Base-by-base conservation (phyloP, 371 early-diverging fungal genomes). In the Actinomortierella wolfii region DNA sequence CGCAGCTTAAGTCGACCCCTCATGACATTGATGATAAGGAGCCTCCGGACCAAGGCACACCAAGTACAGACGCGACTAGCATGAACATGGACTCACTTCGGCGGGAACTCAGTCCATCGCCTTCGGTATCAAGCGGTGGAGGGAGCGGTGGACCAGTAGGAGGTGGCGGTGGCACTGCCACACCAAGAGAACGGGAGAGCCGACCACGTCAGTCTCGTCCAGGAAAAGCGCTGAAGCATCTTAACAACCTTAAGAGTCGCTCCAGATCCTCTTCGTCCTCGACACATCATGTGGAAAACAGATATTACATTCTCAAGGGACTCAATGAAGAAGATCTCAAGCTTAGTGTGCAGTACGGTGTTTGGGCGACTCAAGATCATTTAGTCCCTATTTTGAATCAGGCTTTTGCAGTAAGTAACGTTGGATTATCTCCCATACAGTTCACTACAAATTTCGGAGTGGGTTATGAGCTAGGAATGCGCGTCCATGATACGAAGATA, bases 321-420 rank as follows among this genome's bases (percentile, higher is more conserved):
- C 56, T 84, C 40, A 80, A 71, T 21, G 65, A 70, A 17, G 84
- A 81, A 51, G 83, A 84, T 63, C 68, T 84, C 24, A 81, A 84
- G 25, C 51, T 80, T 29, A 79, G 82, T 62, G 71, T 76, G 8
- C 61, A 71, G 40, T 59, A 67, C 28, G 77, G 82, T 17, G 21
- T 74, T 4, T 84, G 84, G 84, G 80, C 84, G 9, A 83, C 84
- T 0, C 84, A 84, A 58, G 68, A 70, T 2, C 83, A 84, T 46
- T 76, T 81, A 44, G 84, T 83, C 25, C 67, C 79, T 6, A 60
- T 68, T 21, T 62, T 84, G 42, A 77, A 84, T 42, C 67, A 71
- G 2, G 84, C 84, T 0, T 84, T 81, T 60, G 59, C 61, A 66
- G 81, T 81, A 76, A 2, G 50, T 20, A 39, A 63, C 43, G 0